Evolutionary conservation across 257 asterid genomes (phyloP), one percentile per base, ranked within the genome.

Genomic region (Ophiorrhiza pumila): DNA sequence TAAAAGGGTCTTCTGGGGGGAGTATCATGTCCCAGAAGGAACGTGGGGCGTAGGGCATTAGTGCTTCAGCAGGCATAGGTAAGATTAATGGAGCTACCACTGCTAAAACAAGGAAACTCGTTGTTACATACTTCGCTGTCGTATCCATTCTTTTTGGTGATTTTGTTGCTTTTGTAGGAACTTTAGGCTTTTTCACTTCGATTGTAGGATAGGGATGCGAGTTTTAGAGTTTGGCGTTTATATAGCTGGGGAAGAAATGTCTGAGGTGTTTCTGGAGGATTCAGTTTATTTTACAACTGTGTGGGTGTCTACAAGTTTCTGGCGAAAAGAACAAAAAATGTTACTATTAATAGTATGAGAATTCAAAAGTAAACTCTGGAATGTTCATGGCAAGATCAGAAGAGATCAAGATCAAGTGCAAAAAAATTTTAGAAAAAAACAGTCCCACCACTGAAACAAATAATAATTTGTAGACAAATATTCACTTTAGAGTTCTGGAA

Each of bases 1-100:
- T 80, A 61, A 84, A 82, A 0, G 86, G 86, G 67, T 82, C 85
- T 13, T 82, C 83, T 0, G 43, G 29, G 1, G 88, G 81, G 13
- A 81, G 23, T 69, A 77, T 68, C 63, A 64, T 0, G 64, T 84
- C 86, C 52, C 49, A 71, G 15, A 79, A 23, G 20, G 79, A 35
- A 29, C 80, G 69, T 0, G 77, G 82, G 0, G 78, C 39, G 73
- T 74, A 79, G 4, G 88, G 85, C 8, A 77, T 67, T 11, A 77
- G 70, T 53, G 83, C 79, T 11, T 75, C 34, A 4, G 80, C 32
- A 42, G 47, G 71, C 18, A 50, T 10, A 2, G 82, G 74, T 7
- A 62, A 8, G 0, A n/a, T n/a, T n/a, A 58, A 10, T 4, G 45
- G 17, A 7, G 32, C 42, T 3, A 58, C 31, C 10, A 43, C 1